phyloP scores from a whole-genome alignment of 108 stramenopile genomes.

The Aureococcus anophagefferens region DNA sequence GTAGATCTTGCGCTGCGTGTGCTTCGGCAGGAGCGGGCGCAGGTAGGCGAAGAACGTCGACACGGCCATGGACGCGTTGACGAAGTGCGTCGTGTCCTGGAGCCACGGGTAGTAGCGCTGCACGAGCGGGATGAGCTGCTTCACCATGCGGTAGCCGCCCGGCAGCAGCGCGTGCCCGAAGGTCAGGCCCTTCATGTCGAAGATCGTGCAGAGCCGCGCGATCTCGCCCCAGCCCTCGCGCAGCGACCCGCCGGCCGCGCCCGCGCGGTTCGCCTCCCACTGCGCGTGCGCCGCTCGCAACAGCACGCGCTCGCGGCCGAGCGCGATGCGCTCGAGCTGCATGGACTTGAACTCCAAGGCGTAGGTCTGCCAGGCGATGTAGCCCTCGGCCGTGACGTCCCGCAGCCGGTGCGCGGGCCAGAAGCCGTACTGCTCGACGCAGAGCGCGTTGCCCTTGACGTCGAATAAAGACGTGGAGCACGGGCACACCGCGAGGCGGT shows the following conservation, averaged over 20 bases:
- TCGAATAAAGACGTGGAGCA: background rate
- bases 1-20: background rate
- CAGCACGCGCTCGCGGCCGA: background rate
- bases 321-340: background rate
- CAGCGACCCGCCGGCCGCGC: background rate
- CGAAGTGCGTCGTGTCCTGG: background rate
- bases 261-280: background rate
- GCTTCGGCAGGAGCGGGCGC: background rate
- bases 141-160: background rate
- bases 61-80: background rate
- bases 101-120: background rate
- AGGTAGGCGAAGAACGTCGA: background rate
- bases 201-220: background rate
- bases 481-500: background rate
- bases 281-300: background rate
- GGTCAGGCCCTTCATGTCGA: background rate
- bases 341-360: background rate
- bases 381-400: background rate
- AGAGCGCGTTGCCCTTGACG: background rate
- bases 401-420: background rate
- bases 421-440: background rate
- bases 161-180: background rate
- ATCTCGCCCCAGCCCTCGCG: background rate
- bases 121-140: background rate
- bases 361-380: background rate